Conservation (phyloP, 2,329 filamentous ascomycete species). For the Beauveria varroae region DNA sequence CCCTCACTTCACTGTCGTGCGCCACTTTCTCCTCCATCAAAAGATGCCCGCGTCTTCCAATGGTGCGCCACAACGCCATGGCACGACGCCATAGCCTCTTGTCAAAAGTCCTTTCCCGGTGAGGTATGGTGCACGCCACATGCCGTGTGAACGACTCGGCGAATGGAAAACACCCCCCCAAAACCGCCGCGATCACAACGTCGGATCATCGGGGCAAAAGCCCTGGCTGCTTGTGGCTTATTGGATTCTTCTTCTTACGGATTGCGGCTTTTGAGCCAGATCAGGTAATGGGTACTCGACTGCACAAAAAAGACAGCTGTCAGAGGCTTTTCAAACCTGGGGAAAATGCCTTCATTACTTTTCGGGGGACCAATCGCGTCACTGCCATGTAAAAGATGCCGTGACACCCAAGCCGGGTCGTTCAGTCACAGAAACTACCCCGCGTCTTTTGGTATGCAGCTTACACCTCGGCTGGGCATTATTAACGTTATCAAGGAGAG, state of each 20-base stretch:
- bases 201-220: constrained; percentile 7
- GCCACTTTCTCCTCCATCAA: neutral
- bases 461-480: neutral
- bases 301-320: neutral
- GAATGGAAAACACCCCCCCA: neutral
- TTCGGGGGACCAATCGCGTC: neutral
- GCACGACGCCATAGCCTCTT: constrained; percentile 1
- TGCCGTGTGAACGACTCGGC: constrained; percentile 8
- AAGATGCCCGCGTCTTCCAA: neutral
- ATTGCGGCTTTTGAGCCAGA: neutral
- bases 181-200: constrained; percentile 6
- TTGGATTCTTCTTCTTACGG: neutral
- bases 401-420: neutral
- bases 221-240: neutral
- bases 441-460: neutral
- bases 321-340: neutral
- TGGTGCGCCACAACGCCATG: constrained; percentile 3
- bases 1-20: neutral
- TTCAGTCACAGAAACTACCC: neutral
- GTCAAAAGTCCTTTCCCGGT: constrained; percentile 9
- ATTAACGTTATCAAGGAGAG: neutral
- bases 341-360: neutral
- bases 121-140: neutral
- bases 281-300: constrained; percentile 4
- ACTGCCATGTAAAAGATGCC: neutral